phyloP scores from a whole-genome alignment of 805 yeast species.

The Torulaspora maleeae region DNA sequence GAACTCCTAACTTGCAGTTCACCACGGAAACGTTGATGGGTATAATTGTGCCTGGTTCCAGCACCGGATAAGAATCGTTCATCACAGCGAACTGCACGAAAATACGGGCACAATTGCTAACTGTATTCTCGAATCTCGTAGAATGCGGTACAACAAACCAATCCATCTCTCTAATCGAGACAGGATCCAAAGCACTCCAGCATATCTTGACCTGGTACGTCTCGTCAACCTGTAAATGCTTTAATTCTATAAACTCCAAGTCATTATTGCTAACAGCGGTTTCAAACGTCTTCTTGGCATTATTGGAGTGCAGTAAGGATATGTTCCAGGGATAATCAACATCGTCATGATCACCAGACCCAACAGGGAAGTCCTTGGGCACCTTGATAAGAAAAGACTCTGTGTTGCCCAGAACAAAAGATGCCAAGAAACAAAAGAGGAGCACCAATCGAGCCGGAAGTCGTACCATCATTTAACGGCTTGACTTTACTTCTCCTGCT shows the following conservation, averaged over 20 bases:
- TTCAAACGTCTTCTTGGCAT: conserved; percentile 9
- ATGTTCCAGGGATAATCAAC: conserved; percentile 6
- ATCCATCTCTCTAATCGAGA: conserved; percentile 15
- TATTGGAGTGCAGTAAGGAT: conserved; percentile 6
- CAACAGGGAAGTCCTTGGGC: conserved; percentile 15
- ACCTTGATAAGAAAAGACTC: conserved; percentile 19
- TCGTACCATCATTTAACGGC: neutral
- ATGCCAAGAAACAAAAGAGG: neutral
- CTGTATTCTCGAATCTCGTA: conserved; percentile 11
- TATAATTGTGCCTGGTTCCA: conserved; percentile 9
- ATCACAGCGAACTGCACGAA: conserved; percentile 12
- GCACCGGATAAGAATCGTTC: conserved; percentile 22
- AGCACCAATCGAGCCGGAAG: neutral
- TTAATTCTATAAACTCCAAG: conserved; percentile 15
- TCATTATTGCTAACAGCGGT: neutral
- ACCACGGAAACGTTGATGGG: conserved; percentile 24
- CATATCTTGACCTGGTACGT: conserved; percentile 27
- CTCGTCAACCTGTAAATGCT: conserved; percentile 14
- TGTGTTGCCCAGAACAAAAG: conserved; percentile 19
- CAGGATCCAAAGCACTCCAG: conserved; percentile 33
- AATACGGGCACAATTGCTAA: conserved; percentile 13
- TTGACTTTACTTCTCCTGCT: neutral
- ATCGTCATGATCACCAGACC: neutral
- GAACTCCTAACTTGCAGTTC: conserved; percentile 21
- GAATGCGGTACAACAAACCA: conserved; percentile 14